These are phyloP conservation scores for Penicillium soppii DNA, from an alignment of 495 filamentous ascomycete species.

Conservation along the genomic window DNA sequence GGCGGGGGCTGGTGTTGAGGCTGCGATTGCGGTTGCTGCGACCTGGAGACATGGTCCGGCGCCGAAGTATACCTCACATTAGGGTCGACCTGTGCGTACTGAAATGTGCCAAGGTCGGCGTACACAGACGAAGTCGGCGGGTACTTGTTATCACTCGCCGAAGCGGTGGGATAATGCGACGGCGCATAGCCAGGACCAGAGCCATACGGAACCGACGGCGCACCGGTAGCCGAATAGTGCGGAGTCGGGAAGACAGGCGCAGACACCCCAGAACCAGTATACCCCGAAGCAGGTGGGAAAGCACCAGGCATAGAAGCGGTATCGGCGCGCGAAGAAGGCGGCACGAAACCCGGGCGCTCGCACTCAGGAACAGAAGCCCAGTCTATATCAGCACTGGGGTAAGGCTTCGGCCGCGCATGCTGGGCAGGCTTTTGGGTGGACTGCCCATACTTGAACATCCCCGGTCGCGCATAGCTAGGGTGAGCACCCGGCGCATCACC, in stretches of 20 bases:
- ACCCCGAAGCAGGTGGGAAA: conserved; percentile 30
- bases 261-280: conserved; percentile 19
- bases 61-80: conserved; percentile 45
- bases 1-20: conserved; percentile 19
- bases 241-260: conserved; percentile 22
- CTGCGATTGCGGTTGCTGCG: conserved; percentile 10
- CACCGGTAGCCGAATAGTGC: conserved; percentile 24
- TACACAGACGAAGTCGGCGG: conserved; percentile 21
- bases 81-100: conserved; percentile 46
- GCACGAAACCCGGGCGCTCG: conserved; percentile 42
- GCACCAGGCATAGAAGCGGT: conserved; percentile 39
- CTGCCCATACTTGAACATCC: conserved; percentile 50
- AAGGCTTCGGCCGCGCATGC: conserved; percentile 12
- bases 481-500: conserved; percentile 36
- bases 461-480: conserved; percentile 50
- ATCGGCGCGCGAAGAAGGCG: conserved; percentile 32
- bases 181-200: conserved; percentile 16
- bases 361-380: conserved; percentile 43
- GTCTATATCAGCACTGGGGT: conserved; percentile 5
- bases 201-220: conserved; percentile 19
- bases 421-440: conserved; percentile 27
- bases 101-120: conserved; percentile 33
- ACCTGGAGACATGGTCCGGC: no score
- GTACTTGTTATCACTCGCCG: conserved; percentile 21
- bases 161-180: conserved; percentile 30